These are phyloP conservation scores for Nakazawaea populi DNA, from an alignment of 805 yeast species.

Conservation along the genomic window DNA sequence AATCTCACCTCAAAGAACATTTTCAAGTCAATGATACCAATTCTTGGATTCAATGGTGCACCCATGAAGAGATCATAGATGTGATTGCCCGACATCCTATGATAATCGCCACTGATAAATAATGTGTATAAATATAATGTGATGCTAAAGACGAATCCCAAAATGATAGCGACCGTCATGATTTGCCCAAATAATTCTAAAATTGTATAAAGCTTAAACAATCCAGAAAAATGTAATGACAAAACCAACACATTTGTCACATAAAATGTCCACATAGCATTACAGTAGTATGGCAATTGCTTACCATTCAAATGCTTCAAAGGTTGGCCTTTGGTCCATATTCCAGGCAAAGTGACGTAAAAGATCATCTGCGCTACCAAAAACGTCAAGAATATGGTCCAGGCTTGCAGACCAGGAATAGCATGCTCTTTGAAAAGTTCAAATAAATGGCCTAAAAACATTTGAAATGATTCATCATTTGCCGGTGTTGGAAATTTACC, in stretches of 20 bases:
- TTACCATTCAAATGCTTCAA: slow-evolving; percentile 72
- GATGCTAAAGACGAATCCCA: slow-evolving; percentile 68
- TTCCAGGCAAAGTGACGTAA: slow-evolving; percentile 84
- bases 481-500: slow-evolving; percentile 71
- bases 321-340: slow-evolving; percentile 94
- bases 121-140: slow-evolving; percentile 66
- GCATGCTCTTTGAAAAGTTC: slow-evolving; percentile 45
- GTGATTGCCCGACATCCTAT: slow-evolving; percentile 86
- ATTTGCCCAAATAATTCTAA: slow-evolving; percentile 84
- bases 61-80: slow-evolving; percentile 95
- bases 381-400: slow-evolving; percentile 68
- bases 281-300: slow-evolving; percentile 89
- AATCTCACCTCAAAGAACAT: slow-evolving; percentile 97
- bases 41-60: slow-evolving; percentile 92
- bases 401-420: slow-evolving; percentile 53
- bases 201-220: slow-evolving; percentile 68
- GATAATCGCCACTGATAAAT: slow-evolving; percentile 65
- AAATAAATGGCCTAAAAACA: slow-evolving; percentile 40
- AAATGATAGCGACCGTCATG: slow-evolving; percentile 84
- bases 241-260: slow-evolving; percentile 52
- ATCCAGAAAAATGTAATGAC: slow-evolving; percentile 63
- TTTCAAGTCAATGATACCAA: slow-evolving; percentile 88
- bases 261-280: slow-evolving; percentile 84
- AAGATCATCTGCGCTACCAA: slow-evolving; percentile 63
- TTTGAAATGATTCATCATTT: slow-evolving; percentile 45